phyloP scores from a whole-genome alignment of 2,329 filamentous ascomycete genomes.

The Pseudonectria buxi region DNA sequence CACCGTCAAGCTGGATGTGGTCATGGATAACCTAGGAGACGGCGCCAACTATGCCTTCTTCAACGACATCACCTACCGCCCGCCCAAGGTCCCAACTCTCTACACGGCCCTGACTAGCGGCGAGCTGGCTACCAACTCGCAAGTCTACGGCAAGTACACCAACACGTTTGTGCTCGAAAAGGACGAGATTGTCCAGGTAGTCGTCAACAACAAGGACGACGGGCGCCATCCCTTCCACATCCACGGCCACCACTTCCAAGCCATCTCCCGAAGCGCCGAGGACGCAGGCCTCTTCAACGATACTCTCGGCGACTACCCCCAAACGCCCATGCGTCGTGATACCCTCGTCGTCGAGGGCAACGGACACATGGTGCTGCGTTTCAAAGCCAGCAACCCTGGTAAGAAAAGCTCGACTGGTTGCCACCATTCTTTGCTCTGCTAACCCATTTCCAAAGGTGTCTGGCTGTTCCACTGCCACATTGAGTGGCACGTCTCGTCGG shows the following conservation, averaged over 20 bases:
- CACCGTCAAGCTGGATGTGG: constrained; percentile 55
- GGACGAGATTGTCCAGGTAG: constrained; percentile 62
- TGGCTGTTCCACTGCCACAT: constrained; percentile 79
- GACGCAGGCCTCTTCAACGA: constrained; percentile 49
- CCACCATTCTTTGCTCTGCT: constrained; percentile 19
- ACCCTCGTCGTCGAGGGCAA: constrained; percentile 58
- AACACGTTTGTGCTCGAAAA: constrained; percentile 62
- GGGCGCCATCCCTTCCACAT: constrained; percentile 71
- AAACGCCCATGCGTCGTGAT: constrained; percentile 59
- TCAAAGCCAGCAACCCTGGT: constrained; percentile 61
- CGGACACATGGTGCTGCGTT: constrained; percentile 63
- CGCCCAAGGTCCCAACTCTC: constrained; percentile 70
- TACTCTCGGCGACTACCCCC: constrained; percentile 40
- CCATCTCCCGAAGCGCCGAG: constrained; percentile 53
- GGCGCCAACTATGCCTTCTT: constrained; percentile 59
- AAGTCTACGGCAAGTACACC: constrained; percentile 60
- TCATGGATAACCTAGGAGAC: constrained; percentile 55
- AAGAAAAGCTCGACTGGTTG: constrained; percentile 4
- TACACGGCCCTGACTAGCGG: constrained; percentile 66
- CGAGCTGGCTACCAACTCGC: constrained; percentile 49
- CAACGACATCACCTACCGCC: constrained; percentile 70
- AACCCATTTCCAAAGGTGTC: constrained; percentile 34
- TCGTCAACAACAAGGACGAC: constrained; percentile 70
- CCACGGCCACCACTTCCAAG: constrained; percentile 71
- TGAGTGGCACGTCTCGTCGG: constrained; percentile 66